These are phyloP conservation scores for Phytopythium helicoides DNA, from an alignment of 352 stramenopile species.

Conservation along the genomic window DNA sequence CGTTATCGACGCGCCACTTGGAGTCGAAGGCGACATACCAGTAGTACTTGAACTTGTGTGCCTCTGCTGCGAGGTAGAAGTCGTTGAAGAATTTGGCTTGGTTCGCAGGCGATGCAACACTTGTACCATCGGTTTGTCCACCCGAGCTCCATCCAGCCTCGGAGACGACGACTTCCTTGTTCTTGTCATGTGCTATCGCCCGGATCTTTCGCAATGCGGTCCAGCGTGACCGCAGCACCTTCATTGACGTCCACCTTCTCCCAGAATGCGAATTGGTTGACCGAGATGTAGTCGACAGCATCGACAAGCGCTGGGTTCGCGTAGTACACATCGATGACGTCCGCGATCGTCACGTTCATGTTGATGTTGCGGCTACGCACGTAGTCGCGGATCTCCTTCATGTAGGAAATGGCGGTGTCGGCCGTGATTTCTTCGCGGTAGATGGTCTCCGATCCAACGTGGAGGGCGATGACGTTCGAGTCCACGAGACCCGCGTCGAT, in stretches of 20 bases:
- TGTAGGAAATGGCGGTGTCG: slow-evolving; percentile 47
- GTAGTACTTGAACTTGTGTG: slow-evolving; percentile 61
- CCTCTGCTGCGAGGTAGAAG: slow-evolving; percentile 55
- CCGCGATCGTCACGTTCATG: slow-evolving; percentile 63
- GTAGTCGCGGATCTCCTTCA: slow-evolving; percentile 54
- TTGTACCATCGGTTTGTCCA: slow-evolving; percentile 22
- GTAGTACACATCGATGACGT: slow-evolving; percentile 72
- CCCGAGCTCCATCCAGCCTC: slow-evolving; percentile 66
- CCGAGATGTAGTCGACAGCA: slow-evolving; percentile 60
- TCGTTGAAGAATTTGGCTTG: slow-evolving; percentile 69
- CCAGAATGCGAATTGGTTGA: slow-evolving; percentile 86
- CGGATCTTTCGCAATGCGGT: slow-evolving; percentile 54
- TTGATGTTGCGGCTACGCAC: slow-evolving; percentile 34
- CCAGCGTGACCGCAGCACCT: slow-evolving; percentile 40
- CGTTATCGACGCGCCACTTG: slow-evolving; percentile 45
- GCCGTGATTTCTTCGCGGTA: slow-evolving; percentile 60
- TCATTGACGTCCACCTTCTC: slow-evolving; percentile 47
- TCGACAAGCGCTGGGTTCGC: slow-evolving; percentile 52
- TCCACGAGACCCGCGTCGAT: slow-evolving; percentile 43
- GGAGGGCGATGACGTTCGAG: slow-evolving; percentile 43
- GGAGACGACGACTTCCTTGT: slow-evolving; percentile 64
- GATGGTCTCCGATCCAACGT: slow-evolving; percentile 68
- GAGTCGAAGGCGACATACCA: slow-evolving; percentile 76
- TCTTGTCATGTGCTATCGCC: slow-evolving; percentile 30
- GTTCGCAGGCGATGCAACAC: slow-evolving; percentile 41